Percentiles rank a stretch among this genome's conserved stretches.
phyloP scores from a whole-genome alignment of 2,329 filamentous ascomycete species.

The Beauveria pseudobassiana region DNA sequence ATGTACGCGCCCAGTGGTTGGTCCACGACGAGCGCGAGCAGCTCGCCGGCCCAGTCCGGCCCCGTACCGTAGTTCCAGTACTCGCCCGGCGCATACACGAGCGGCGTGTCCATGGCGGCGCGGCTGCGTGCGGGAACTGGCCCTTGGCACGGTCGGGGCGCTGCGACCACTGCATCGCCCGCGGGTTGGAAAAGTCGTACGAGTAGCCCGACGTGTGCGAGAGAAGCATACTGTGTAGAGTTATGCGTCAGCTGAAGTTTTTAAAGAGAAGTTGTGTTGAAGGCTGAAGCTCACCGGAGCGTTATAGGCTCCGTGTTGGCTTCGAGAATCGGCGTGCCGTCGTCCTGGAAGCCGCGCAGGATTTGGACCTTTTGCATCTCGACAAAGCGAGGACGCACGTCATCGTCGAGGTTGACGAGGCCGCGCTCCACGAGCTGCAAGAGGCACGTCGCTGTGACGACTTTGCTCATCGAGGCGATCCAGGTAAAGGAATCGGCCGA shows the following conservation, averaged over 20 bases:
- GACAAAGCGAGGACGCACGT: constrained; percentile 26
- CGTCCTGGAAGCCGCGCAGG: constrained; percentile 28
- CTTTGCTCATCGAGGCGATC: constrained; percentile 37
- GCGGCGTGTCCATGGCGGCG: constrained; percentile 33
- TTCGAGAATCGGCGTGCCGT: constrained; percentile 29
- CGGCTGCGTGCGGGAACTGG: constrained; percentile 25
- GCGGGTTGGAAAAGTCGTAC: constrained; percentile 34
- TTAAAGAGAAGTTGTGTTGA: neutral
- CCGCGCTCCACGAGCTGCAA: constrained; percentile 34
- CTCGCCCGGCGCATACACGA: constrained; percentile 37
- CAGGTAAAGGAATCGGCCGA: constrained; percentile 26
- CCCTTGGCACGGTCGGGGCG: constrained; percentile 23
- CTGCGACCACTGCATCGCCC: constrained; percentile 32
- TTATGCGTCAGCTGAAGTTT: neutral
- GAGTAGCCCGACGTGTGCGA: constrained; percentile 42
- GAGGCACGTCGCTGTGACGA: constrained; percentile 29
- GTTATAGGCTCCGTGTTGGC: constrained; percentile 31
- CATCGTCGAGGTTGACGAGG: constrained; percentile 28
- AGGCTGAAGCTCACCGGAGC: constrained; percentile 21
- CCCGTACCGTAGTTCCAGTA: constrained; percentile 42
- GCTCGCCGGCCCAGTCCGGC: constrained; percentile 40
- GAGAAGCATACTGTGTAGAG: constrained; percentile 30
- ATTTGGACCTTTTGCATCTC: constrained; percentile 28
- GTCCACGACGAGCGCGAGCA: constrained; percentile 33
- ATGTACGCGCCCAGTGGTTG: constrained; percentile 30